These are phyloP conservation scores for Herpotrichia juniperi DNA, from an alignment of 2,329 filamentous ascomycete genomes.

Conservation along the genomic window DNA sequence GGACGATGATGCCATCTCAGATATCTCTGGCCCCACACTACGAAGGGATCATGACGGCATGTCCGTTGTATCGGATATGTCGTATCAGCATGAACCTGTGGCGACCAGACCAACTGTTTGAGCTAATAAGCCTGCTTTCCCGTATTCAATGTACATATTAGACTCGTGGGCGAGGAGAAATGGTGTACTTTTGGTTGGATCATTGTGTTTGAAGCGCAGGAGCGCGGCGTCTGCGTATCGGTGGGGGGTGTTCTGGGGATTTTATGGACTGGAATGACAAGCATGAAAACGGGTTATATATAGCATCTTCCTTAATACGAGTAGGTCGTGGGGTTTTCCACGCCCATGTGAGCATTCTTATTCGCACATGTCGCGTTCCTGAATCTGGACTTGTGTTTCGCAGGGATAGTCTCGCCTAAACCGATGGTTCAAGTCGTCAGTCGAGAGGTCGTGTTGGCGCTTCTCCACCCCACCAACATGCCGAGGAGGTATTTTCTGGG, in stretches of 20 bases:
- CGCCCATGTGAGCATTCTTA: slow-evolving; percentile 2
- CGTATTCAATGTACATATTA: slow-evolving; percentile 19
- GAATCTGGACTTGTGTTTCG: slow-evolving; percentile 5
- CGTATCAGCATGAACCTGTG: slow-evolving; percentile 38
- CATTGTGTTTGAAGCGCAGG: slow-evolving; percentile 10
- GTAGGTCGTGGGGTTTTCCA: slow-evolving; percentile 1
- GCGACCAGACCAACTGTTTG: slow-evolving; percentile 19
- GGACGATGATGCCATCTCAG: slow-evolving; percentile 35
- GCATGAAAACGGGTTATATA: slow-evolving; percentile 16
- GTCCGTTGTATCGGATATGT: slow-evolving; percentile 40
- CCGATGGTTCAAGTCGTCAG: not conserved
- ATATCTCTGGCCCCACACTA: slow-evolving; percentile 28
- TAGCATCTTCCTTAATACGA: slow-evolving; percentile 17
- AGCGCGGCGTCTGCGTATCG: slow-evolving; percentile 9
- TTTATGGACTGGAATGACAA: not conserved
- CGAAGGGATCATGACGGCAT: slow-evolving; percentile 25
- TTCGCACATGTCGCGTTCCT: slow-evolving; percentile 4
- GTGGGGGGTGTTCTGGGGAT: slow-evolving; percentile 1
- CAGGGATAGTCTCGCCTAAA: not conserved
- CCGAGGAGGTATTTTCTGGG: not conserved
- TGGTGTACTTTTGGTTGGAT: slow-evolving; percentile 1
- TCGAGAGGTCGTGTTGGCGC: not conserved
- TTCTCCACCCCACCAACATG: not conserved
- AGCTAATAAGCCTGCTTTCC: not conserved
- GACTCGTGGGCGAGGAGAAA: slow-evolving; percentile 2